phyloP scores from a whole-genome alignment of 2,329 filamentous ascomycete genomes.

The Rosellinia necatrix region DNA sequence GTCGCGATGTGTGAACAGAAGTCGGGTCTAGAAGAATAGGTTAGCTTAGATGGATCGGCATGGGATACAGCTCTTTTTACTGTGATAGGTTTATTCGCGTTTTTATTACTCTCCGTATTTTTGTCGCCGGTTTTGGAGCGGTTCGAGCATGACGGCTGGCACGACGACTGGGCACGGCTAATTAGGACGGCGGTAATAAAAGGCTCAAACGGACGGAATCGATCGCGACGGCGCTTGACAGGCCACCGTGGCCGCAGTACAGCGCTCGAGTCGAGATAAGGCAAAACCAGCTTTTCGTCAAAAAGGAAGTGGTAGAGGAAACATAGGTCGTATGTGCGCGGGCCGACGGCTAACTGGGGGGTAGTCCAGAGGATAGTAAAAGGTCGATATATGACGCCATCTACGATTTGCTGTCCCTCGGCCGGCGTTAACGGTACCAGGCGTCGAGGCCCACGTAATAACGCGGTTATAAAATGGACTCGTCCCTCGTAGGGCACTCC shows the following conservation, averaged over 20 bases:
- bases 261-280: conserved; percentile 4
- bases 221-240: not conserved
- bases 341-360: conserved; percentile 3
- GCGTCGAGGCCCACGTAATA: conserved; percentile 1
- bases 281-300: not conserved
- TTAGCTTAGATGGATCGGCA: not conserved
- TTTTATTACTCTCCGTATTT: not conserved
- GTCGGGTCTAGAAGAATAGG: conserved; percentile 2
- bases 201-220: not conserved
- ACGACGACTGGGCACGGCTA: not conserved
- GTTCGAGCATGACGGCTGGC: not conserved
- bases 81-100: not conserved
- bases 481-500: not conserved
- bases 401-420: not conserved
- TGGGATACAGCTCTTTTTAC: not conserved
- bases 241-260: not conserved
- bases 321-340: not conserved
- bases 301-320: not conserved
- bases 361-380: not conserved
- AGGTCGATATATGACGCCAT: not conserved
- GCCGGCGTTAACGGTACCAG: not conserved
- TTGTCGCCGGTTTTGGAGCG: not conserved
- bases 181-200: conserved; percentile 9
- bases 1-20: conserved; percentile 5
- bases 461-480: not conserved